Base-by-base conservation (phyloP, 129 eudicot species). In the Flaveria linearis region DNA sequence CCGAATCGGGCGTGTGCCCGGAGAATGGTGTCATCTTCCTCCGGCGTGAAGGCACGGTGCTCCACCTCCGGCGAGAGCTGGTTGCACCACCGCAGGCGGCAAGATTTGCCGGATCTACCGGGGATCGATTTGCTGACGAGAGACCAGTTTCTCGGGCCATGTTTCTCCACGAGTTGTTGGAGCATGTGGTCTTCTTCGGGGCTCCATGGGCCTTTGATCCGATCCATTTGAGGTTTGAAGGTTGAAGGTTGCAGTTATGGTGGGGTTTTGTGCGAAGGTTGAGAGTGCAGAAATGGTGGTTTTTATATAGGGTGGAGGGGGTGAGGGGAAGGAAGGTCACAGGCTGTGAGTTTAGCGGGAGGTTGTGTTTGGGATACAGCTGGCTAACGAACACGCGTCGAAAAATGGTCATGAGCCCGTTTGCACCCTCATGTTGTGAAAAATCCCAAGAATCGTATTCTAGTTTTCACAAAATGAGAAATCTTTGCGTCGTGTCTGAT, bases 141-240 rank as follows among this genome's bases (percentile, higher is more conserved):
- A 3, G 96, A 88, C 98, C 98, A 92, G 71, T 92, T 92, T 57
- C 98, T 76, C 0, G 98, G 94, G 10, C 98, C 98, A 64, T 92
- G 96, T 71, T 81, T 84, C 7, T 87, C 84, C 1, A 92, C 96
- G 0, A 92, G 90, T 16, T 83, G 86, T 46, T 83, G 86, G 17
- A 89, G 83, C 72, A 85, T 67, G 7, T 86, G 86, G 60, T 90
- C 98, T 69, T 92, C 98, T 73, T 92, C 98, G 55, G 96, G 96
- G 82, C 92, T 90, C 98, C 98, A 92, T 9, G 98, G 98, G 4
- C 98, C 96, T 81, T 90, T 92, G 88, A 92, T 88, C 81, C 98
- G 96, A 78, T 90, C 96, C 92, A 80, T 84, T 25, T 86, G 82
- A 30, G 36, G 45, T 17, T 20, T 12, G n/a, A 28, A 72, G 36